Evolutionary conservation across 768 basidiomycete genomes (phyloP), one percentile per base, ranked within the genome.

Genomic region (Amylocystis lapponica): DNA sequence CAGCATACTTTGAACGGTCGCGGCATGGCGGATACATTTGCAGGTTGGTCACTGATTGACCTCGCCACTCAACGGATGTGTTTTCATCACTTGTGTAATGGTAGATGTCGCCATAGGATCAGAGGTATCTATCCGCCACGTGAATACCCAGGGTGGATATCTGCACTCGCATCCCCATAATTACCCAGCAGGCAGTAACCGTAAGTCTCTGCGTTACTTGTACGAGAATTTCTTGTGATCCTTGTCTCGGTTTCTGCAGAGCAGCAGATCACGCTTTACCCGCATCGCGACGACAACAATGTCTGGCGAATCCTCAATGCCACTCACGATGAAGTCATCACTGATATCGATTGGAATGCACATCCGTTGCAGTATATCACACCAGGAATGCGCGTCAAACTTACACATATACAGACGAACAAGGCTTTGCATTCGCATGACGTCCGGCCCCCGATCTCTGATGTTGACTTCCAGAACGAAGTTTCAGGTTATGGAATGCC

Each of bases 381-480:
- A 14, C 66, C 80, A 20, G 78, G 78, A 10, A 71, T 75, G 48
- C 81, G 80, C 51, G 74, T 99, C 69, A 89, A 86, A 57, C 68
- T 99, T 21, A 73, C 81, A 23, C 96, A 98, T 64, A 67, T 81
- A 35, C 26, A 71, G 19, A 95, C 95, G 0, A 76, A 85, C 49
- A 95, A 90, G 59, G 76, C 82, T 46, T 77, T 99, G 3, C 96
- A 99, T 70, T 92, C 90, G 35, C 96, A 99, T 65, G 96, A 98
- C 53, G 66, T 86, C 52, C 86, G 96, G 19, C 92, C 96, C 4
- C 92, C 94, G 14, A 82, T 99, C 12, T 91, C 88, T 25, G 96
- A 99, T 35, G 95, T 97, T 35, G 96, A 99, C 55, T 99, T 97
- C 71, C 96, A 99, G 69, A 95, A 98, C 58, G 96, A 99, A 61